Evolutionary conservation across 164 flowering plant species (phyloP).

Genomic region (Annona cherimola): DNA sequence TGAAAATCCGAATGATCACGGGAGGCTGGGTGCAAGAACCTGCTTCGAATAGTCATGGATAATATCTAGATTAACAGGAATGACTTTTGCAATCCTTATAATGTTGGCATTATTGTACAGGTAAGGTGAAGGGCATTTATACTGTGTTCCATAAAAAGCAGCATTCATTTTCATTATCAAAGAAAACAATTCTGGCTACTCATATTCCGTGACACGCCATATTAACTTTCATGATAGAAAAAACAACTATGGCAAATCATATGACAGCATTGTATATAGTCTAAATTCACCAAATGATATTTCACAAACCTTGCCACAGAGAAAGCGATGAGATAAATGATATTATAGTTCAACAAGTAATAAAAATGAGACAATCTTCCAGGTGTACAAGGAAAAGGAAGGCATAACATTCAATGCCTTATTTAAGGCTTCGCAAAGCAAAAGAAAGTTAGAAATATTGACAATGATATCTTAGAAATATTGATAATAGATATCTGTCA

Average conservation of each 20-base stretch:
- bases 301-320: too few relatives aligned
- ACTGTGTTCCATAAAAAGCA: neutral
- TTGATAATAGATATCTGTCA: neutral
- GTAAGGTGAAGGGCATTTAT: neutral
- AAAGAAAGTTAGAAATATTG: neutral
- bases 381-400: neutral
- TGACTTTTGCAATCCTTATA: neutral
- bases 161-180: neutral
- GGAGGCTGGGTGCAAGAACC: neutral
- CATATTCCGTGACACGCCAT: neutral
- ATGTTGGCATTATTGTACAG: neutral
- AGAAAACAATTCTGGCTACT: neutral
- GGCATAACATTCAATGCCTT: neutral
- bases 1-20: neutral
- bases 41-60: neutral
- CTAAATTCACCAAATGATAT: too few relatives aligned
- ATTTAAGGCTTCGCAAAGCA: too few relatives aligned
- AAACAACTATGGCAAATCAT: neutral
- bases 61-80: too few relatives aligned
- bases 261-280: neutral
- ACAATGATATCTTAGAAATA: neutral
- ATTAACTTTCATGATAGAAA: neutral
- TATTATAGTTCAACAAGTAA: neutral
- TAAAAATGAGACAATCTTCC: neutral
- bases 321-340: neutral